These are phyloP conservation scores for Pseudopithomyces chartarum DNA, from an alignment of 2,329 filamentous ascomycete genomes.

Conservation along the genomic window DNA sequence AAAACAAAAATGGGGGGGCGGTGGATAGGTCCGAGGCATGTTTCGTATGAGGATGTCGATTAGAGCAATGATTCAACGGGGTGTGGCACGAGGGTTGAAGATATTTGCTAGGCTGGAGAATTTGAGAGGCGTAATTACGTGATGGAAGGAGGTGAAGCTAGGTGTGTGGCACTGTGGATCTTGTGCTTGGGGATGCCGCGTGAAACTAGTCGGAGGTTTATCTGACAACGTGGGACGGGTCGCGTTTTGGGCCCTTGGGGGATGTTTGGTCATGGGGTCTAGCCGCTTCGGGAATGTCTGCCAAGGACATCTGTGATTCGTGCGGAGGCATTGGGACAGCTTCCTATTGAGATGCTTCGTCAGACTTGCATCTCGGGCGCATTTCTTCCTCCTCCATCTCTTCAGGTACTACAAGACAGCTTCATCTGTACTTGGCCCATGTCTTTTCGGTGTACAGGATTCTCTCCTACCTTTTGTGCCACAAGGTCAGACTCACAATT, in stretches of 20 bases:
- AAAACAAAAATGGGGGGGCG: background rate
- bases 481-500: background rate
- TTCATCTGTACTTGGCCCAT: background rate
- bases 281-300: constrained; percentile 8
- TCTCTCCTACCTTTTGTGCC: too few species aligned
- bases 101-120: background rate
- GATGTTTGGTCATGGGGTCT: background rate
- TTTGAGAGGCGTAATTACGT: background rate
- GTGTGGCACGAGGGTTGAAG: background rate
- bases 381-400: background rate
- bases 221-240: constrained; percentile 3
- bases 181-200: background rate
- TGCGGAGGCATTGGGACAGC: background rate
- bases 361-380: background rate
- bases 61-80: background rate
- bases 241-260: constrained; percentile 5
- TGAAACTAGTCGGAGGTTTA: background rate
- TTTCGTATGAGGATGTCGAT: too few species aligned
- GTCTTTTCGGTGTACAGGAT: background rate
- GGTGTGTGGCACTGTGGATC: too few species aligned
- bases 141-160: too few species aligned
- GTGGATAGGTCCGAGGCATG: background rate
- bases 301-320: constrained; percentile 14
- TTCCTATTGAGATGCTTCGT: background rate
- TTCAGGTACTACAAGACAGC: background rate